These are phyloP conservation scores for Lasiosphaeria hispida DNA, from an alignment of 495 filamentous ascomycete genomes.

Conservation along the genomic window DNA sequence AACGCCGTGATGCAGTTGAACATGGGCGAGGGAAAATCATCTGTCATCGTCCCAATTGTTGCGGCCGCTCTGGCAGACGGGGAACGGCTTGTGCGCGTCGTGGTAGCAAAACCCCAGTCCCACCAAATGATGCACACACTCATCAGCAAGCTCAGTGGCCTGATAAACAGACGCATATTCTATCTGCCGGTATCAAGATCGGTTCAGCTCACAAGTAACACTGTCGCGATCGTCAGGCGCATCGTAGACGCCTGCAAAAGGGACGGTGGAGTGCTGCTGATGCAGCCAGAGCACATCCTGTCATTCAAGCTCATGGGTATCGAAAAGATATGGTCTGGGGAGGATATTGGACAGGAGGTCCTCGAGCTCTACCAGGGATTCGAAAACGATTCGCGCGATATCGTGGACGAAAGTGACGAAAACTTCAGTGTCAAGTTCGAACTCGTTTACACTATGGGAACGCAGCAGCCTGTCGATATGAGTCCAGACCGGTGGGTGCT, in stretches of 20 bases:
- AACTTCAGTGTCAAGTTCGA: constrained; percentile 60
- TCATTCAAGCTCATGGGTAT: constrained; percentile 67
- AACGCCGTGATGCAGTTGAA: constrained; percentile 67
- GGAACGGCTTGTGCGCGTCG: constrained; percentile 49
- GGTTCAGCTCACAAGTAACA: too few species aligned
- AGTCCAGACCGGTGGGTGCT: constrained; percentile 59
- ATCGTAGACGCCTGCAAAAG: too few species aligned
- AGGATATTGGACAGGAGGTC: too few species aligned
- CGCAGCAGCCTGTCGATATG: constrained; percentile 52
- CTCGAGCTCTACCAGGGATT: constrained; percentile 37
- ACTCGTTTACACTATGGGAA: constrained; percentile 67
- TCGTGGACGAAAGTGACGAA: constrained; percentile 68
- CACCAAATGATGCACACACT: constrained; percentile 65
- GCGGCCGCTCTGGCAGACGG: constrained; percentile 55
- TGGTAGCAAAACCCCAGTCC: constrained; percentile 62
- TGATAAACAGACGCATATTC: constrained; percentile 56
- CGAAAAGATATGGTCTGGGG: too few species aligned
- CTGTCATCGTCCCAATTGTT: constrained; percentile 65
- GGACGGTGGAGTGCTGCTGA: constrained; percentile 53
- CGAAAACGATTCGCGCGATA: constrained; percentile 43
- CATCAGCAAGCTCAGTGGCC: constrained; percentile 55
- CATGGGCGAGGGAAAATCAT: constrained; percentile 73
- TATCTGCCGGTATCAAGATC: constrained; percentile 62
- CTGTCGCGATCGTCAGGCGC: too few species aligned
- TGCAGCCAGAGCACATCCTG: constrained; percentile 68